Conservation (phyloP, 805 yeast species). For the Metschnikowia koreensis region DNA sequence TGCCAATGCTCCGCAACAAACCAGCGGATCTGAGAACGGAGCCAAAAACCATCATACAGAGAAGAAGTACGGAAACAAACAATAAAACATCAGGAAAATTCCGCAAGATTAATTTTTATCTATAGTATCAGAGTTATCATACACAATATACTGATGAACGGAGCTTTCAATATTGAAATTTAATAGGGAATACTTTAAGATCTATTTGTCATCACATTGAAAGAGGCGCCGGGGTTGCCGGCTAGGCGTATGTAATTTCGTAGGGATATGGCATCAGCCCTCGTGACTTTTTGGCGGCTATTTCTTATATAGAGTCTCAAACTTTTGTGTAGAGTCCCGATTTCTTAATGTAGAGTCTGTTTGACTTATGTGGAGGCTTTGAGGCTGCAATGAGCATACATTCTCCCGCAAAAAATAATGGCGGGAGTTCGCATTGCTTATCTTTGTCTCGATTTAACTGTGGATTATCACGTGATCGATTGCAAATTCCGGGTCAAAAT, state of each 20-base stretch:
- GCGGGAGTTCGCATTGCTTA: background rate
- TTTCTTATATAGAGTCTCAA: background rate
- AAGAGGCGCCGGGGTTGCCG: background rate
- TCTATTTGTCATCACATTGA: background rate
- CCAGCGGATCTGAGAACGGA: no score
- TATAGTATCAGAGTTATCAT: no score
- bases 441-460: constrained; percentile 1
- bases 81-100: no score
- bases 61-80: no score
- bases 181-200: no score
- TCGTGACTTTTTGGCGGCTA: background rate
- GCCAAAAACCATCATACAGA: no score
- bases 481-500: constrained; percentile 5
- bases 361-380: background rate
- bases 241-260: background rate
- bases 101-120: no score
- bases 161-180: no score
- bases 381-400: background rate
- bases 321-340: background rate
- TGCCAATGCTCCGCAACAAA: no score
- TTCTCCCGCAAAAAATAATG: background rate
- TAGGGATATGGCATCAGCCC: background rate
- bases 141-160: no score
- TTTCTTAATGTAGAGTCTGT: background rate
- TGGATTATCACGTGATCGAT: constrained; percentile 11